Conservation (phyloP, 2,329 filamentous ascomycete species). For the Aureobasidium sp. region DNA sequence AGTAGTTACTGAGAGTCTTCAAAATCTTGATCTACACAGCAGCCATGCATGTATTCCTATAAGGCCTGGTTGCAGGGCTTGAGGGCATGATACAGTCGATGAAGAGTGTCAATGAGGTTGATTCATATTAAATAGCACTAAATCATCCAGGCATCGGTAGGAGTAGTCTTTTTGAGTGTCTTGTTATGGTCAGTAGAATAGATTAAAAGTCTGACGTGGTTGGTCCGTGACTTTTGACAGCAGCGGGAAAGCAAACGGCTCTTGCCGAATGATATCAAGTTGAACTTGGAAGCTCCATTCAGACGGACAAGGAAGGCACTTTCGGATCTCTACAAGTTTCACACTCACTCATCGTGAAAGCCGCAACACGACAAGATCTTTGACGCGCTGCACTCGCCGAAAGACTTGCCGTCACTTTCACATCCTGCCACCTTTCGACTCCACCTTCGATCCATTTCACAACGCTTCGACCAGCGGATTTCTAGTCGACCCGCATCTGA, state of each 20-base stretch:
- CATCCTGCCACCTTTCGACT: not conserved
- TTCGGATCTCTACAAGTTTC: not conserved
- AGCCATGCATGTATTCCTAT: not conserved
- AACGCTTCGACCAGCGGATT: not conserved
- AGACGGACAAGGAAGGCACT: not conserved
- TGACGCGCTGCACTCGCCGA: constrained; percentile 12
- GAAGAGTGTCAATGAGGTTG: not conserved
- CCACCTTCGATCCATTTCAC: not conserved
- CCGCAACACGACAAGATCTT: constrained; percentile 1
- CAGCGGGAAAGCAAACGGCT: not conserved
- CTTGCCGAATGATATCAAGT: constrained; percentile 6
- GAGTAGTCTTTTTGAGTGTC: not conserved
- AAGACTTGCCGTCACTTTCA: not conserved
- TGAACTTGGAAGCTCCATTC: not conserved
- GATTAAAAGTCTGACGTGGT: constrained; percentile 7
- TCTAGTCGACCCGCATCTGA: constrained; percentile 6
- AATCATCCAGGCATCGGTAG: not conserved
- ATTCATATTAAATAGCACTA: not conserved
- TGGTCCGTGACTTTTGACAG: not conserved
- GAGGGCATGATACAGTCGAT: not conserved
- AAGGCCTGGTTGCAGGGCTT: not conserved
- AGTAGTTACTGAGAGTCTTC: not conserved
- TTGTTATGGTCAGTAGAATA: not conserved
- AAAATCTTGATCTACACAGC: not conserved
- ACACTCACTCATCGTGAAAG: not conserved